Conservation (phyloP, 179 eudicot species). For the Camellia oleifera region DNA sequence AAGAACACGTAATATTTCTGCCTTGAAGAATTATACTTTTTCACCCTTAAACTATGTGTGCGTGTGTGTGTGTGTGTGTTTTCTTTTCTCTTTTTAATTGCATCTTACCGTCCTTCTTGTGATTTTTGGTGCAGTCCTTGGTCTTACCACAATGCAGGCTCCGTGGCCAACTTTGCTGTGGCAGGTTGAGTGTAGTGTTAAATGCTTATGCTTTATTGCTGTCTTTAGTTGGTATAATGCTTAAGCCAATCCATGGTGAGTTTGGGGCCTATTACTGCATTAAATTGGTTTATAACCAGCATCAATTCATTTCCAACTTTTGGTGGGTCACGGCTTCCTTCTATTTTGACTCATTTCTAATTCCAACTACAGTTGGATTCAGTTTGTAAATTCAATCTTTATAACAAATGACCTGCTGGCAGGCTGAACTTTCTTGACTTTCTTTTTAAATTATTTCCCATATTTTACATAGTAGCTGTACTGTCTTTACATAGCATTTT, state of each 20-base stretch:
- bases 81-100: not conserved
- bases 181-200: constrained; percentile 27
- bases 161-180: constrained; percentile 51
- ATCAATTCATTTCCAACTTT: not conserved
- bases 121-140: constrained; percentile 34
- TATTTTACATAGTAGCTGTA: no score
- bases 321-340: not conserved
- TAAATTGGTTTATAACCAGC: not conserved
- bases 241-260: not conserved
- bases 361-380: no score
- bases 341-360: no score
- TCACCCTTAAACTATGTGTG: not conserved
- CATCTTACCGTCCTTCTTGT: not conserved
- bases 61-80: no score
- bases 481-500: no score
- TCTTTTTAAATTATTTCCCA: no score
- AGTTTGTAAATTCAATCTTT: no score
- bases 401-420: no score
- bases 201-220: not conserved
- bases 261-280: not conserved
- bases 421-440: no score
- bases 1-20: constrained; percentile 39
- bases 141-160: constrained; percentile 50
- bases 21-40: not conserved
- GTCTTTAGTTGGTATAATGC: not conserved